phyloP scores from a whole-genome alignment of 2,329 filamentous ascomycete species.

The Lasiodiplodia theobromae region DNA sequence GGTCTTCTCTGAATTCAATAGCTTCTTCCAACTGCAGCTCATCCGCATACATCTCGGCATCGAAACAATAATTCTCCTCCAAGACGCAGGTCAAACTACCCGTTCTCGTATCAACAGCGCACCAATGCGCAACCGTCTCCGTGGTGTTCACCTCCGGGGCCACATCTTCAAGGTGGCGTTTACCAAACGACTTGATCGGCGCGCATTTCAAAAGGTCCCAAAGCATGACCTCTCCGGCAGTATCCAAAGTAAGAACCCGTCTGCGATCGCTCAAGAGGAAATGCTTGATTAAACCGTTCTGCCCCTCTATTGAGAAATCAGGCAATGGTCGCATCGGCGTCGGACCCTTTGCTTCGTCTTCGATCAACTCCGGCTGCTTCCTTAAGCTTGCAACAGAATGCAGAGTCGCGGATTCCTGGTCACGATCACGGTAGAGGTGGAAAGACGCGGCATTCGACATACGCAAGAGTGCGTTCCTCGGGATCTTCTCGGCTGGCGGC shows the following conservation, averaged over 20 bases:
- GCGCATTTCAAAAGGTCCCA: slow-evolving; percentile 95
- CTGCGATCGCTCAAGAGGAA: slow-evolving; percentile 89
- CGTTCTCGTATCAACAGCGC: slow-evolving; percentile 90
- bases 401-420: slow-evolving; percentile 63
- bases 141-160: slow-evolving; percentile 84
- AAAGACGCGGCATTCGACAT: slow-evolving; percentile 86
- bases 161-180: slow-evolving; percentile 91
- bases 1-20: slow-evolving; percentile 88
- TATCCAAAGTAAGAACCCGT: slow-evolving; percentile 89
- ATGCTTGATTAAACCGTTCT: slow-evolving; percentile 94
- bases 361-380: slow-evolving; percentile 65
- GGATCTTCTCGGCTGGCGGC: slow-evolving; percentile 69
- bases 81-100: slow-evolving; percentile 89
- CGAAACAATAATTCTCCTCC: slow-evolving; percentile 95
- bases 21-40: slow-evolving; percentile 77
- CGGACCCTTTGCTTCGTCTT: slow-evolving; percentile 59
- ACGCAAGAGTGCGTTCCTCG: slow-evolving; percentile 77
- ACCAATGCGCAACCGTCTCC: slow-evolving; percentile 94
- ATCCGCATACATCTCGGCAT: slow-evolving; percentile 96
- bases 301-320: slow-evolving; percentile 78
- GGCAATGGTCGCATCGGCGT: slow-evolving; percentile 50
- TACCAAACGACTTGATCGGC: slow-evolving; percentile 90
- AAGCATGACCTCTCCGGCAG: slow-evolving; percentile 89
- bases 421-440: slow-evolving; percentile 63
- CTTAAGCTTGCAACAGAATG: slow-evolving; percentile 58